Evolutionary conservation across 305 asterid species (phyloP).

Genomic region (Rubia peregrina): DNA sequence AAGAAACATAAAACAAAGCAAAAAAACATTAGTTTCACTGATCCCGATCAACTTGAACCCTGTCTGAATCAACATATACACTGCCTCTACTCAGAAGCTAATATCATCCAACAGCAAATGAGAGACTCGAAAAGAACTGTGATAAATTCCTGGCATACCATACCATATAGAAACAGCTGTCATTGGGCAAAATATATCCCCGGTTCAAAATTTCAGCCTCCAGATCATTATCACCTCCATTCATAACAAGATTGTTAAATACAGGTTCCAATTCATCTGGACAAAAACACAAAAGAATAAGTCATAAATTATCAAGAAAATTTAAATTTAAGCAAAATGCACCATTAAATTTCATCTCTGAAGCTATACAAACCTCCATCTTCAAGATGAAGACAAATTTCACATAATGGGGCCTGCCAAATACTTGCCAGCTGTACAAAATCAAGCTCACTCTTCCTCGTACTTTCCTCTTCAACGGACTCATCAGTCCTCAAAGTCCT

Average conservation of each 20-base stretch:
- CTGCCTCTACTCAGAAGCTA: not conserved
- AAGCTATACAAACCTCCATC: conserved; percentile 36
- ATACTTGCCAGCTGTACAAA: conserved; percentile 64
- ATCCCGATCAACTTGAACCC: conserved; percentile 13
- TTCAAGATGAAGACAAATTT: conserved; percentile 43
- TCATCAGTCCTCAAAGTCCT: conserved; percentile 43
- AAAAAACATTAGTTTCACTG: conserved; percentile 17
- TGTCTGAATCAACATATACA: not conserved
- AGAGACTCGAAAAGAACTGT: not conserved
- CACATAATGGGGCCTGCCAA: conserved; percentile 77
- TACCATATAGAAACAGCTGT: conserved; percentile 79
- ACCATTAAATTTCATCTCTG: not conserved
- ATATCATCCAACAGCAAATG: not conserved
- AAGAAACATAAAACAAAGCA: not conserved
- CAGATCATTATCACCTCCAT: conserved; percentile 38
- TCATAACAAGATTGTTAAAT: conserved; percentile 51
- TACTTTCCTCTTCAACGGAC: conserved; percentile 20
- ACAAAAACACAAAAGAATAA: not conserved
- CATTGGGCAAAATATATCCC: conserved; percentile 57
- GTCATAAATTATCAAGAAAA: not conserved
- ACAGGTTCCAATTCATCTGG: conserved; percentile 19
- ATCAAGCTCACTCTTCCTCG: conserved; percentile 36
- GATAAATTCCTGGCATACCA: conserved; percentile 30
- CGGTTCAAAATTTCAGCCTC: conserved; percentile 57
- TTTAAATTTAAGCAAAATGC: not conserved